phyloP scores from a whole-genome alignment of 208 protist species.

The Naegleria lovaniensis region DNA sequence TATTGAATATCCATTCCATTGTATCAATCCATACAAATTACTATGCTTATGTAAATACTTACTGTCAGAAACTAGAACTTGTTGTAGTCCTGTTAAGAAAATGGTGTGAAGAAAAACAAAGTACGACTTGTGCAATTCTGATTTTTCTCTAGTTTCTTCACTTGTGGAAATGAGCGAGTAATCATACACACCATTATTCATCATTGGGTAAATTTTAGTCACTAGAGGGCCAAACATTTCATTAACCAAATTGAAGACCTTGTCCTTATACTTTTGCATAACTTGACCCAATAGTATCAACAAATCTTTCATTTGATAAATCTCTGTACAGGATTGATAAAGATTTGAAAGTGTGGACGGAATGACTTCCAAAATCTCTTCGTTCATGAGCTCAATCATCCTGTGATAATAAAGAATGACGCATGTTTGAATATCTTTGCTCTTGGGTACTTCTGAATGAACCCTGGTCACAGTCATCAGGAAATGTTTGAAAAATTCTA shows the following conservation, averaged over 20 bases:
- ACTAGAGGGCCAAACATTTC: not conserved
- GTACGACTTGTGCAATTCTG: not conserved
- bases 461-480: not conserved
- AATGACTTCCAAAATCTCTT: not conserved
- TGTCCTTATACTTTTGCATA: not conserved
- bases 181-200: not conserved
- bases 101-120: not conserved
- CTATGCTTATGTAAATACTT: no score
- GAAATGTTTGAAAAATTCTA: not conserved
- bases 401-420: not conserved
- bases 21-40: no score
- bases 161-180: not conserved
- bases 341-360: not conserved
- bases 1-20: no score
- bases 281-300: not conserved
- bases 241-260: not conserved
- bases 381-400: not conserved
- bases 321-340: not conserved
- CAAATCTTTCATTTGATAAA: not conserved
- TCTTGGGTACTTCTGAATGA: not conserved
- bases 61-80: not conserved
- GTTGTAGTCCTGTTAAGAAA: not conserved
- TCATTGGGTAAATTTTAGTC: not conserved
- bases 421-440: not conserved
- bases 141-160: not conserved